phyloP scores from a whole-genome alignment of 257 asterid genomes.

The Apocynum venetum region DNA sequence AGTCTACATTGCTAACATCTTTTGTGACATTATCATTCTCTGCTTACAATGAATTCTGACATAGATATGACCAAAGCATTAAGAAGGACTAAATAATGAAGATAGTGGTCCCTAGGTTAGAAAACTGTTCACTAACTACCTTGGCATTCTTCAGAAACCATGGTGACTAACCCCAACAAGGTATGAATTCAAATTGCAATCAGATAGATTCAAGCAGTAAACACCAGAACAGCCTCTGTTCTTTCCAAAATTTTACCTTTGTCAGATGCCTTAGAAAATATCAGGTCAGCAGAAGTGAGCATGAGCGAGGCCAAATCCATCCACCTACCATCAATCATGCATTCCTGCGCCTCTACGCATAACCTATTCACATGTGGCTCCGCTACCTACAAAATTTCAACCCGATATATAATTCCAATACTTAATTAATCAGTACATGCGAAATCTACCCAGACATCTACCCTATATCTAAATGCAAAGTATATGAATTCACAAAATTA shows the following conservation, averaged over 20 bases:
- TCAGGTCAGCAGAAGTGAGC: conserved; percentile 82
- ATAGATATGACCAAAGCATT: neutral
- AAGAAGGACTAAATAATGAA: neutral
- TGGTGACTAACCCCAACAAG: neutral
- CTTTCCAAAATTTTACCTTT: conserved; percentile 47
- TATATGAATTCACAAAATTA: neutral
- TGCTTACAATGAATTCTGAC: neutral
- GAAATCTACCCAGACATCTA: neutral
- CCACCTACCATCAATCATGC: conserved; percentile 66
- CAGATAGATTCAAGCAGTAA: neutral
- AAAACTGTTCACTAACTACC: neutral
- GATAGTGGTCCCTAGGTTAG: neutral
- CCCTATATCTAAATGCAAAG: neutral
- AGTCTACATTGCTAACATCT: neutral
- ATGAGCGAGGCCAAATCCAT: conserved; percentile 75
- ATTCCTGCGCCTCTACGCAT: conserved; percentile 75
- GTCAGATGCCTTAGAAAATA: conserved; percentile 83
- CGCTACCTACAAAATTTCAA: conserved; percentile 53
- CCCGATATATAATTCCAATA: neutral
- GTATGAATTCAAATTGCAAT: neutral
- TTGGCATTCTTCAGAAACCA: neutral
- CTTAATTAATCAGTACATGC: neutral
- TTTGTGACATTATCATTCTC: neutral
- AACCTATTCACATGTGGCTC: conserved; percentile 75
- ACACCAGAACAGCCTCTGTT: no score